phyloP scores from a whole-genome alignment of 2,329 filamentous ascomycete species.

The Tricladium varicosporioides region DNA sequence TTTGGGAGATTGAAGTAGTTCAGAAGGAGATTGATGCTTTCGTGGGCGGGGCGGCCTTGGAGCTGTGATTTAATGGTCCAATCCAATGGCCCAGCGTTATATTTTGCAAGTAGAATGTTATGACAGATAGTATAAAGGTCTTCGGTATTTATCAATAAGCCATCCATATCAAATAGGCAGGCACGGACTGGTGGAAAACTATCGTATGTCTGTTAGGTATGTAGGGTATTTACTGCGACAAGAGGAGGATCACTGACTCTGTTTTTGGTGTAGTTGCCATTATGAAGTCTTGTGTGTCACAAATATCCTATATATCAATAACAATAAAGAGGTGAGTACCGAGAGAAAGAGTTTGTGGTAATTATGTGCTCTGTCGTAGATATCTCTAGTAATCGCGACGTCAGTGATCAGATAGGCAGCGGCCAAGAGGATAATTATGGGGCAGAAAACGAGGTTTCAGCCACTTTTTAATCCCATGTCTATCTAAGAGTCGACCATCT shows the following conservation, averaged over 20 bases:
- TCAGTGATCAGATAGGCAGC: neutral
- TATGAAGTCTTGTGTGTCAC: neutral
- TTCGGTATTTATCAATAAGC: conserved; percentile 90
- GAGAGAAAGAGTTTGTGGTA: neutral
- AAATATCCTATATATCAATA: too few species aligned
- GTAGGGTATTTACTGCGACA: neutral
- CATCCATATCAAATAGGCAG: conserved; percentile 98
- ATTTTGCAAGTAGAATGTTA: conserved; percentile 76
- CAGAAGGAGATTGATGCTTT: conserved; percentile 60
- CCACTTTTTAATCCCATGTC: too few species aligned
- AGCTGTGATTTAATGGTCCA: conserved; percentile 93
- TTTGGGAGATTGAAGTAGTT: conserved; percentile 77
- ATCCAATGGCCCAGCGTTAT: conserved; percentile 69
- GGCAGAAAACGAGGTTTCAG: neutral
- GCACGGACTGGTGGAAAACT: conserved; percentile 80
- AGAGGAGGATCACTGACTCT: neutral
- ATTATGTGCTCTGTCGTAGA: neutral
- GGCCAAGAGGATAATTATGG: conserved; percentile 6
- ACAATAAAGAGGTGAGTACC: too few species aligned
- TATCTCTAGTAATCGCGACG: neutral
- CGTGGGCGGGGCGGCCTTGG: conserved; percentile 31
- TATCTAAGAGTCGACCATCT: too few species aligned
- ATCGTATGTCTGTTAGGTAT: neutral
- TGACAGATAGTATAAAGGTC: conserved; percentile 82
- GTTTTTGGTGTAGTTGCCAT: neutral